Evolutionary conservation across 805 yeast genomes (phyloP).

Genomic region (Tanozyma kutaoensis): DNA sequence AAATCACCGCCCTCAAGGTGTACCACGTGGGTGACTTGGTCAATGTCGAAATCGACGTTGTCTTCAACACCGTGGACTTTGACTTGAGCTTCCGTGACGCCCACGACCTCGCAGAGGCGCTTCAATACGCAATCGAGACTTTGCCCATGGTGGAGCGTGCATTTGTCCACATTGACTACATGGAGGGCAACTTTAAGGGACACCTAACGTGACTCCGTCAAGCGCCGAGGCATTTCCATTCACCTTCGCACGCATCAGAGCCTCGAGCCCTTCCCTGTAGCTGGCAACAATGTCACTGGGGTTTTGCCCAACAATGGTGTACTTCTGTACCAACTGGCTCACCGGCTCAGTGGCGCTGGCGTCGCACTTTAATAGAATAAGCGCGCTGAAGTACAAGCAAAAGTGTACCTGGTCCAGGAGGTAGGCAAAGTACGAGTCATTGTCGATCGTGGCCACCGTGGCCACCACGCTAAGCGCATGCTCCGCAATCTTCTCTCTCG

Average conservation of each 20-base stretch:
- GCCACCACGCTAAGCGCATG: slow-evolving; percentile 30
- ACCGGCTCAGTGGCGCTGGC: no score
- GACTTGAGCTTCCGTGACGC: slow-evolving; percentile 45
- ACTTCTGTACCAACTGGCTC: no score
- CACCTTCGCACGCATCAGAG: no score
- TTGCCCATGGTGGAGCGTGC: slow-evolving; percentile 70
- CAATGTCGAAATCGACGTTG: slow-evolving; percentile 66
- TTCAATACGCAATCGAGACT: slow-evolving; percentile 71
- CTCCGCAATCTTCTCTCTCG: slow-evolving; percentile 15
- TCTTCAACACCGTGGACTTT: slow-evolving; percentile 30
- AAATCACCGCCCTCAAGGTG: slow-evolving; percentile 52
- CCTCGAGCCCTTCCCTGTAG: no score
- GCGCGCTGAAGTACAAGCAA: slow-evolving; percentile 29
- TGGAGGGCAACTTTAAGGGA: slow-evolving; percentile 30
- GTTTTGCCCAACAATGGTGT: no score
- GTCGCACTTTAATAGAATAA: slow-evolving; percentile 22
- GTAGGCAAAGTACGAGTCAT: slow-evolving; percentile 50
- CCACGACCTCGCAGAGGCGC: slow-evolving; percentile 71
- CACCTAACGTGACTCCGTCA: slow-evolving; percentile 15
- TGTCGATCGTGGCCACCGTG: slow-evolving; percentile 24
- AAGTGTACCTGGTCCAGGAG: slow-evolving; percentile 62
- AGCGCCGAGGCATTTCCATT: no score
- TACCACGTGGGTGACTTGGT: slow-evolving; percentile 72
- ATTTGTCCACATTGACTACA: slow-evolving; percentile 66
- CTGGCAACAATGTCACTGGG: no score